A percentile compares a stretch with the other conserved stretches of the same genome.
Evolutionary conservation across 2,329 filamentous ascomycete genomes (phyloP).

Genomic region (Moelleriella libera): DNA sequence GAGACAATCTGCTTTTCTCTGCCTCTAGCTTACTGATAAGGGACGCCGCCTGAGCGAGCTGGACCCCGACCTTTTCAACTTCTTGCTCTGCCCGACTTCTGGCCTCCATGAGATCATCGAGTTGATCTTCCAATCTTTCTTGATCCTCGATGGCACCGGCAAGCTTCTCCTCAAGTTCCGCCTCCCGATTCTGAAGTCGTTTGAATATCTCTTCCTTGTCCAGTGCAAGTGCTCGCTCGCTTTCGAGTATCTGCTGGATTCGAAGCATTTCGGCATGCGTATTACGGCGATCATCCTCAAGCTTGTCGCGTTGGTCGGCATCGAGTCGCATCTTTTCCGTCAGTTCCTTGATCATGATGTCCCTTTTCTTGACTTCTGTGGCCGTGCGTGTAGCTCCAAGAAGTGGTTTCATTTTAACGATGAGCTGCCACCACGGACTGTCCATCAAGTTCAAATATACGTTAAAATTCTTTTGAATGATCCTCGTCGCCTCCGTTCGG

Average conservation of each 20-base stretch:
- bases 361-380: constrained; percentile 84
- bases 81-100: constrained; percentile 84
- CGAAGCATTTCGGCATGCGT: constrained; percentile 77
- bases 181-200: constrained; percentile 81
- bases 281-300: constrained; percentile 85
- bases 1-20: constrained; percentile 65
- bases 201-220: constrained; percentile 99
- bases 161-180: constrained; percentile 85
- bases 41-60: constrained; percentile 81
- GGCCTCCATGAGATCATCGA: constrained; percentile 75
- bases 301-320: constrained; percentile 54
- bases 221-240: constrained; percentile 83
- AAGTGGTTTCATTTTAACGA: constrained; percentile 88
- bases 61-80: constrained; percentile 60
- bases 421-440: constrained; percentile 95
- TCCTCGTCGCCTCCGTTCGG: constrained; percentile 81
- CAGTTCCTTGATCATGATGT: constrained; percentile 82
- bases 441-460: constrained; percentile 80
- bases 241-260: constrained; percentile 88
- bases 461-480: constrained; percentile 89
- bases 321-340: constrained; percentile 74
- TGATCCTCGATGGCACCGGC: constrained; percentile 87
- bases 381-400: constrained; percentile 85
- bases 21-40: constrained; percentile 77
- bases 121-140: constrained; percentile 81